Conservation (phyloP, 176 grass and related monocot genomes). For the Hsuehochloa calcarea region DNA sequence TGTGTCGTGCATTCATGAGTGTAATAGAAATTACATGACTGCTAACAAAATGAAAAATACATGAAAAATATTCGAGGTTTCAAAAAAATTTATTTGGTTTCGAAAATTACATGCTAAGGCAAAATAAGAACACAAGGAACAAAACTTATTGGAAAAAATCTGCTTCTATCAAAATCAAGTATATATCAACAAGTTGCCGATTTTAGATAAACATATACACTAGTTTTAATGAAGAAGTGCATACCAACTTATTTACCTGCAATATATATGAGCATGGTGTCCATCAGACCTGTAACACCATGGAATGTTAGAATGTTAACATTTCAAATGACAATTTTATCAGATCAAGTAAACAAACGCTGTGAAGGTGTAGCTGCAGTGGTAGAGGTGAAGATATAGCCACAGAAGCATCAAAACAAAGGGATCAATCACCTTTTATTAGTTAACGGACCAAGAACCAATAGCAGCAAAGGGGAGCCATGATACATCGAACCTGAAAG, state of each 20-base stretch:
- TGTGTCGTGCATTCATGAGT: conserved; percentile 70
- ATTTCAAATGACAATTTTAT: not conserved
- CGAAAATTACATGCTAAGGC: not conserved
- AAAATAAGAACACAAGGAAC: conserved; percentile 3
- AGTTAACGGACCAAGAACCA: conserved; percentile 71
- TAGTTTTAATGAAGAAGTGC: not conserved
- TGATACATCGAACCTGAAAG: conserved; percentile 96
- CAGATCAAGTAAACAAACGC: not conserved
- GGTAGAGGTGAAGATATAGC: not conserved
- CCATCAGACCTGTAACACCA: conserved; percentile 59
- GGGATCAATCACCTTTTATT: conserved; percentile 53
- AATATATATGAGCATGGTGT: conserved; percentile 56
- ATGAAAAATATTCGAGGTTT: not conserved
- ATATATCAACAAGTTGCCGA: not conserved
- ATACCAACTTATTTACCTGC: conserved; percentile 59
- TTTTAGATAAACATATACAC: not conserved
- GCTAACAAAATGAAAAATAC: not conserved
- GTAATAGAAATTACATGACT: conserved; percentile 9
- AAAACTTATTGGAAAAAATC: not conserved
- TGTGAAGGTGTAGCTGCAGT: not conserved
- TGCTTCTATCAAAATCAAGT: not conserved
- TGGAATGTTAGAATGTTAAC: conserved; percentile 19
- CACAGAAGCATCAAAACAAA: not conserved
- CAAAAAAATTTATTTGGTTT: not conserved
- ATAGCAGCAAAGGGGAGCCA: conserved; percentile 83